phyloP scores from a whole-genome alignment of 2,329 filamentous ascomycete species.

The Cladosporium phlei region DNA sequence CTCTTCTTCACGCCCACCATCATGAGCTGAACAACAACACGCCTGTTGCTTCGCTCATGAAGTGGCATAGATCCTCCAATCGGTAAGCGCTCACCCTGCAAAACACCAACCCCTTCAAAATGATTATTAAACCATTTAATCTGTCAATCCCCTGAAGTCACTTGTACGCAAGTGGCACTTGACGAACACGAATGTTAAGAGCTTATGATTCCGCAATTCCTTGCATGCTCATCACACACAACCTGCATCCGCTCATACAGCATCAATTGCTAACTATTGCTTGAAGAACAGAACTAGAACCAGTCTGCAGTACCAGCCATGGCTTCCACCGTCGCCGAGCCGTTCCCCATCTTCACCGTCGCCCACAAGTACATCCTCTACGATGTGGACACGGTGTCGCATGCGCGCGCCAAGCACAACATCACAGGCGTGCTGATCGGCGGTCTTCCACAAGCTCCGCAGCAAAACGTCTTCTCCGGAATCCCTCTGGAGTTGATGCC shows the following conservation, averaged over 20 bases:
- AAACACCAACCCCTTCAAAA: neutral
- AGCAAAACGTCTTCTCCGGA: conserved; percentile 90
- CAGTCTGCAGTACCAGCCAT: conserved; percentile 14
- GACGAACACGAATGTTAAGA: conserved; percentile 40
- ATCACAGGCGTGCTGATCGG: conserved; percentile 84
- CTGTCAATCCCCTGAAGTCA: conserved; percentile 76
- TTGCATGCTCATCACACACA: neutral
- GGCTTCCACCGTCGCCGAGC: conserved; percentile 41
- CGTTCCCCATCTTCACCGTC: conserved; percentile 75
- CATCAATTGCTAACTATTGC: neutral
- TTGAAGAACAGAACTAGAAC: conserved; percentile 13
- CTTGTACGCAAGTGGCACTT: conserved; percentile 42
- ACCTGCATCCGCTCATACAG: neutral
- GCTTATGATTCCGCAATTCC: conserved; percentile 1
- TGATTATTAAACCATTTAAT: conserved; percentile 42
- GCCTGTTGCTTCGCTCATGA: conserved; percentile 7
- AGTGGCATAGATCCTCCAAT: conserved; percentile 5
- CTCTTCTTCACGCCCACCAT: conserved; percentile 6
- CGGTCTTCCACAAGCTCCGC: conserved; percentile 83
- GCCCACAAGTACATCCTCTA: conserved; percentile 83
- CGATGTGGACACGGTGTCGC: conserved; percentile 72
- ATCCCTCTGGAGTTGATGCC: conserved; percentile 84
- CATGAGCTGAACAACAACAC: conserved; percentile 13
- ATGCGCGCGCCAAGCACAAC: conserved; percentile 72
- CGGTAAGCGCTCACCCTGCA: neutral